Evolutionary conservation across 768 basidiomycete genomes (phyloP), one percentile per base, ranked within the genome.

Genomic region (Phylloporus scabripes): DNA sequence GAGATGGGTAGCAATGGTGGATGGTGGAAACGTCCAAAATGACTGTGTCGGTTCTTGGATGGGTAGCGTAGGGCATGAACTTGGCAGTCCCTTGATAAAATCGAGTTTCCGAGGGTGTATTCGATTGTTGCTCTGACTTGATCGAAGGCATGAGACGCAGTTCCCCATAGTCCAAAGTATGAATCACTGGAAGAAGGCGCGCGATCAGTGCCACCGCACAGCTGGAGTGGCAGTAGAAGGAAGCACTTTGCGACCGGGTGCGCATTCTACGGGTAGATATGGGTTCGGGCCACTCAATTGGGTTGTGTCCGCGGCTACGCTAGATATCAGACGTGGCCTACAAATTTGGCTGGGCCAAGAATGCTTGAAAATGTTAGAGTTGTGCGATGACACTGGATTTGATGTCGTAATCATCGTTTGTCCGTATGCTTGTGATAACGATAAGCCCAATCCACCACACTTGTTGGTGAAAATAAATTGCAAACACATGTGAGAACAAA

Each of bases 21-120:
- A 73, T 0, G 70, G 68, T 2, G 84, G 83, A 8, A 72, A 58
- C 7, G 74, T 75, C 87, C 87, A 90, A 59, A 82, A 87, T 0
- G 87, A 73, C 14, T 65, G 60, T 0, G 78, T 78, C 2, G 83
- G 77, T 49, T 77, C 72, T 2, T 68, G 60, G 2, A 76, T 65
- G 11, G 87, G 87, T 9, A 87, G 60, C 0, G 77, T 79, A 1
- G 33, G 69, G 15, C 48, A 54, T 3, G 51, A 14, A 23, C n/a
- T n/a, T n/a, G 34, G 33, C 15, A 21, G 34, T 9, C 43, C 45
- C 28, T 24, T 36, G 37, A 31, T 0, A 37, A 24, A 6, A 20
- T 4, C 34, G 21, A 15, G 7, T 41, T 54, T 53, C 39, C 61
- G 46, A 31, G 45, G 17, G 21, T 37, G 15, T 39, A 5, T 26